phyloP scores from a whole-genome alignment of 2,329 filamentous ascomycete species.

The Fusarium sp. region DNA sequence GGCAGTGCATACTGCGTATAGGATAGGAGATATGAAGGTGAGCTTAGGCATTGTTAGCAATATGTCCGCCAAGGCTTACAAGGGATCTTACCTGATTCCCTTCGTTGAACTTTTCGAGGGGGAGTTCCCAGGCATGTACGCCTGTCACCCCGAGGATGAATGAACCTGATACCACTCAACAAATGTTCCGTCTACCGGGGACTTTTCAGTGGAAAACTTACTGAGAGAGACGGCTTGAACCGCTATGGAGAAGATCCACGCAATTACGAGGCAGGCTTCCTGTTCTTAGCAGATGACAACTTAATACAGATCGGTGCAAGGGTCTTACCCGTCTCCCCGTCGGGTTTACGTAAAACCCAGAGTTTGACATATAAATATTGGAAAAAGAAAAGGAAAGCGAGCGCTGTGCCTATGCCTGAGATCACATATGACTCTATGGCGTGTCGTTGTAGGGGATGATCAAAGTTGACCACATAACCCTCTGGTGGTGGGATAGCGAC shows the following conservation, averaged over 20 bases:
- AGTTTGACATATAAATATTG: conserved; percentile 43
- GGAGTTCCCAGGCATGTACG: conserved; percentile 48
- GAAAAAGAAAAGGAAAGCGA: conserved; percentile 37
- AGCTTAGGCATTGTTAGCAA: conserved; percentile 26
- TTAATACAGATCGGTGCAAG: background rate
- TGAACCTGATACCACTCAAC: conserved; percentile 7
- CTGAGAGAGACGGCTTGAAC: conserved; percentile 30
- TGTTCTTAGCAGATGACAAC: background rate
- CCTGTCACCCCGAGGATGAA: conserved; percentile 37
- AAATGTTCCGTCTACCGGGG: too few relatives aligned
- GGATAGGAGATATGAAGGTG: conserved; percentile 33
- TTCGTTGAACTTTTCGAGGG: conserved; percentile 29
- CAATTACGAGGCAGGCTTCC: conserved; percentile 29
- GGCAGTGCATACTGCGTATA: conserved; percentile 43
- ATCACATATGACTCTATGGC: conserved; percentile 34
- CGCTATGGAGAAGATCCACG: conserved; percentile 36
- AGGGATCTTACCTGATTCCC: conserved; percentile 13
- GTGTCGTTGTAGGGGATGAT: conserved; percentile 43
- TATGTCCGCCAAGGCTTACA: rapidly evolving
- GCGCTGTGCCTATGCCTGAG: conserved; percentile 29
- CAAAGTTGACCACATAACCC: conserved; percentile 49
- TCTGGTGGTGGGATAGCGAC: conserved; percentile 41
- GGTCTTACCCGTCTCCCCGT: conserved; percentile 35
- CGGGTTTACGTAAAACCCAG: conserved; percentile 30
- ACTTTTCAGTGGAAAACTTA: background rate